Evolutionary conservation across 2,329 filamentous ascomycete genomes (phyloP), one percentile per base, ranked within the genome.

Genomic region (Phaeophleospora eucalypticola): DNA sequence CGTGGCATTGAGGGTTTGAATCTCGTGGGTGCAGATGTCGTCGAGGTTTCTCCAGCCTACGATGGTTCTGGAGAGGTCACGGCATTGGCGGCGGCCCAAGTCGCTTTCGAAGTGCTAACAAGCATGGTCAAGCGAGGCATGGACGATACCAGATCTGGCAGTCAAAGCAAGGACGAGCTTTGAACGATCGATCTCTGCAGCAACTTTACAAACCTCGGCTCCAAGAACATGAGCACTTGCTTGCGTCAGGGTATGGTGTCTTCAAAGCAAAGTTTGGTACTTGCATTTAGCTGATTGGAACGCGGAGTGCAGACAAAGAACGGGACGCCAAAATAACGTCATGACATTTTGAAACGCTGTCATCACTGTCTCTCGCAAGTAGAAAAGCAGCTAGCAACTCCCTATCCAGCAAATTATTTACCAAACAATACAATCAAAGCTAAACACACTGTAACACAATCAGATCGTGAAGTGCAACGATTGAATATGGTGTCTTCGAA

Each of bases 21-120:
- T 63, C 71, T 95, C 14, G 3, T 95, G 3, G 90, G 89, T 1
- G 90, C 89, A 0, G 90, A 95, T 68, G 80, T 95, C 40, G 90
- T 96, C 4, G 90, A 95, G 74, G 87, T 94, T 7, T 82, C 84
- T 36, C 89, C 89, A 0, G 86, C 86, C 10, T 95, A 94, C 64
- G 88, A 95, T 72, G 84, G 84, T 9, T 72, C 72, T 4, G 87
- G 83, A 1, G 89, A 95, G 71, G 84, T 83, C 61, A 95, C 89
- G 33, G 86, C 87, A 10, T 69, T 95, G 54, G 88, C 87, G 14
- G 89, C 82, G 2, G 88, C 88, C 34, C 89, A 95, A 75, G 79
- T 94, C 33, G 87, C 81, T 1, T 95, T 84, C 65, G 89, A 95
- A 72, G 78, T 95, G n/a, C 67, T 95, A 64, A 94, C 84, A 33